Evolutionary conservation across 116 monocot genomes (phyloP).

Genomic region (Phalaenopsis hybrid): DNA sequence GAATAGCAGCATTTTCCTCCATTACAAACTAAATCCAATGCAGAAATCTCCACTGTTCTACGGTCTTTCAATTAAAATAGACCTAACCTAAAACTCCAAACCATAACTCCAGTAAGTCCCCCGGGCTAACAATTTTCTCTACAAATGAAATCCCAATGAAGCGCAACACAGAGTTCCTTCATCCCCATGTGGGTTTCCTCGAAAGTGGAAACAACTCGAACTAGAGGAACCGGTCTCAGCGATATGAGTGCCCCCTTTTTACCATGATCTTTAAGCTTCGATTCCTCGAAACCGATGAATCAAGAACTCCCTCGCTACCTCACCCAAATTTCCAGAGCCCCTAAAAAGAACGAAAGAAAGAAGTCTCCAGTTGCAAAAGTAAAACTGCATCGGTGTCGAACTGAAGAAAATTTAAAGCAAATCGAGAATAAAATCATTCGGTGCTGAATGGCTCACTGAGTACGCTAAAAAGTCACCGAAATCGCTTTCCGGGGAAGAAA

Average conservation of each 20-base stretch:
- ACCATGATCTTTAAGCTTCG: background rate
- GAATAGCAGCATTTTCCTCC: slow-evolving; percentile 55
- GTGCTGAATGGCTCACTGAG: background rate
- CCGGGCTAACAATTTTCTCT: background rate
- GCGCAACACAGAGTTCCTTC: background rate
- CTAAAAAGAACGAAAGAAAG: background rate
- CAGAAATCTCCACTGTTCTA: background rate
- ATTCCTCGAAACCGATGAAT: background rate
- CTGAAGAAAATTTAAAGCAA: background rate
- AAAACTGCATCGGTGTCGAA: background rate
- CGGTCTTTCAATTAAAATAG: background rate
- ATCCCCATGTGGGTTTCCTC: background rate
- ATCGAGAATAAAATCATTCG: background rate
- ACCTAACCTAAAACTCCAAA: background rate
- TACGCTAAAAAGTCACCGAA: background rate
- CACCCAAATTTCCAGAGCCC: background rate
- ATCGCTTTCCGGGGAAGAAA: background rate
- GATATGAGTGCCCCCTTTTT: background rate
- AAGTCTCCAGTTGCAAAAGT: background rate
- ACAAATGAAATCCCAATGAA: background rate
- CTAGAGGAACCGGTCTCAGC: background rate
- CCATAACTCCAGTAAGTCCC: background rate
- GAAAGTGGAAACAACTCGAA: background rate
- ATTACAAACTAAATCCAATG: slow-evolving; percentile 8
- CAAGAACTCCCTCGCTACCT: background rate